These are phyloP conservation scores for Saturnispora gosingensis DNA, from an alignment of 805 yeast species.

Conservation along the genomic window DNA sequence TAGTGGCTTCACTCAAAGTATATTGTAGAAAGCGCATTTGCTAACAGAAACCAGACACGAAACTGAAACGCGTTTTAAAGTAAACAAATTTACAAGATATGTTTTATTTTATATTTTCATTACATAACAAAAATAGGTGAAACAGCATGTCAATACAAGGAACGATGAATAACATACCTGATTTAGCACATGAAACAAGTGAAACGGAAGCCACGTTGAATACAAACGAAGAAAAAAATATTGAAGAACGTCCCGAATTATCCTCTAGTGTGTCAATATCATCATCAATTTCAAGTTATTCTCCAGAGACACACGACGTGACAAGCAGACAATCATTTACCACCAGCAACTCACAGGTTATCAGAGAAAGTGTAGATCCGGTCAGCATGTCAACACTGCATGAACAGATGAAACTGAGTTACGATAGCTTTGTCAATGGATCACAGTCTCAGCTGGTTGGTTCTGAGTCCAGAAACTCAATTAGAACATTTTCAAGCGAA, in stretches of 20 bases:
- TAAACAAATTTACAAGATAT: not conserved
- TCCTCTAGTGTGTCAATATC: slow-evolving; percentile 8
- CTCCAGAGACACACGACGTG: slow-evolving; percentile 8
- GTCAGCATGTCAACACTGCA: not conserved
- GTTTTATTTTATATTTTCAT: not conserved
- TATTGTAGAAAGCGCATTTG: not conserved
- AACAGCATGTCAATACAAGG: not conserved
- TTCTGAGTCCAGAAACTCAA: slow-evolving; percentile 4
- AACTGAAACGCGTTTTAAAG: not conserved
- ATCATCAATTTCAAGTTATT: slow-evolving; percentile 8
- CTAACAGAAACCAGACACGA: not conserved
- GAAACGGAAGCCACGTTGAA: not conserved
- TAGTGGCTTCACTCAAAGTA: not conserved
- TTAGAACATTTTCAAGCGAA: slow-evolving; percentile 13
- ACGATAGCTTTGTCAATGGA: not conserved
- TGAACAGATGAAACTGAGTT: not conserved
- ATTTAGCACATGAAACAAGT: not conserved
- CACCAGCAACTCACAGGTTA: not conserved
- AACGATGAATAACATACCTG: not conserved
- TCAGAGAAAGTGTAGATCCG: not conserved
- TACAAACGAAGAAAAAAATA: not conserved
- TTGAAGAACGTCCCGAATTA: not conserved
- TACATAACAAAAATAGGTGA: not conserved
- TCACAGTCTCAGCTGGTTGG: not conserved
- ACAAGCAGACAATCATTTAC: slow-evolving; percentile 6